Base-by-base conservation (phyloP, 805 yeast genomes). In the Sungouiella blattae region DNA sequence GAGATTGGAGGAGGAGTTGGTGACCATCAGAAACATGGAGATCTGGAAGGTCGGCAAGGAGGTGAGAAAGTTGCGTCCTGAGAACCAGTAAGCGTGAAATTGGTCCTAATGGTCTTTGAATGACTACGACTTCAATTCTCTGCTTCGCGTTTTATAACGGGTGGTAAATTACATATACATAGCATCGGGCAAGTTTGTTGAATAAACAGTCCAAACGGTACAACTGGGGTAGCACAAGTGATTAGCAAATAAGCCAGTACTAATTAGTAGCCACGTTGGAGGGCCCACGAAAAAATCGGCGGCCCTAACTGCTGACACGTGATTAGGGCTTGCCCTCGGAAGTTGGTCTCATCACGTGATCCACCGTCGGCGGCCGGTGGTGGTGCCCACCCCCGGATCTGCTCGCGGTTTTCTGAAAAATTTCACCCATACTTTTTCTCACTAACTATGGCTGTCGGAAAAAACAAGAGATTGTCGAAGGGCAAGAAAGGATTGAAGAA, bases 41-140 rank as follows among this genome's bases (percentile, higher is more conserved):
- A 93, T 93, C 91, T 93, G 98, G 98, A 85, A 69, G 64, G 98
- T 93, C 56, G 98, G 98, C 65, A 91, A 91, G 78, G 98, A 93
- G 78, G 98, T 93, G 54, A 91, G 98, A 83, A 93, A 93, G 76
- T 83, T 93, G 69, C 89, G 98, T 76, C 98, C 98, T 61, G 98
- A 93, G 78, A 91, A 93, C 93, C 80, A 83, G 69, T 89, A 85
- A 73, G 30, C 35, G 28, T 21, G n/a, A 6, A 2, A n/a, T 16
- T 14, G 43, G 42, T 32, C 33, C 40, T 16, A 40, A 56, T 60
- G 64, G 69, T 64, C 52, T 36, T 32, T 36, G 70, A 65, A 65
- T 53, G 71, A 60, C 70, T 62, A 52, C 42, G 52, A 49, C 53
- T 39, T 44, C 43, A 44, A 37, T 43, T 41, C 47, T n/a, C n/a